Evolutionary conservation across 176 grass and related monocot genomes (phyloP), one percentile per base, ranked within the genome.

Genomic region (Miscanthus lutarioriparius): DNA sequence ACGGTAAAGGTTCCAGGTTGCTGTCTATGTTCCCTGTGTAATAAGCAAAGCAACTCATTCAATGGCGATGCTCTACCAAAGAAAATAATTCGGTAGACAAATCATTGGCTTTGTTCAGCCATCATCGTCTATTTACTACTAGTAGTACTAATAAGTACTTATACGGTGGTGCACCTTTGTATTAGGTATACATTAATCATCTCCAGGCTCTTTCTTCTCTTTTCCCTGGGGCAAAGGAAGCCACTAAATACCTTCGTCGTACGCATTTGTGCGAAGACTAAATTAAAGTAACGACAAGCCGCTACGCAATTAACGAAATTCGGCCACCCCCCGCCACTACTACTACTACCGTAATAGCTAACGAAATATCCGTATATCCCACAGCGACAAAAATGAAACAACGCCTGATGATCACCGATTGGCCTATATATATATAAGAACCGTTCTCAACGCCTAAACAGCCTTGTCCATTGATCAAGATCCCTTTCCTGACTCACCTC

Each of bases 21-120:
- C 43, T 68, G 53, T 72, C 39, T 32, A 22, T 27, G 2, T 86
- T 64, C 25, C 67, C 30, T 32, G 43, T 74, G 80, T 10, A 66
- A 86, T 63, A 86, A 86, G 84, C 56, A 74, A 86, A 86, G 77
- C 84, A 86, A 86, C 41, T 51, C 56, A 72, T 41, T 53, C 10
- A 73, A 51, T 15, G 76, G 61, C 32, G 77, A 63, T 49, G 79
- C 9, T 19, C 64, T n/a, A 70, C 35, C 47, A 35, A 40, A 48
- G 45, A 14, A 49, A 33, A 53, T 45, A 64, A 22, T 5, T 26
- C 33, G 38, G 47, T 33, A 67, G 8, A 22, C 32, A 14, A 8
- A 32, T 80, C 36, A 53, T 69, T 30, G 10, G 35, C 40, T 58
- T 69, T 85, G 73, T 58, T 77, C 47, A 58, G 54, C 64, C 72